These are phyloP conservation scores for Fusarium austroafricanum DNA, from an alignment of 2,329 filamentous ascomycete species.

Conservation along the genomic window DNA sequence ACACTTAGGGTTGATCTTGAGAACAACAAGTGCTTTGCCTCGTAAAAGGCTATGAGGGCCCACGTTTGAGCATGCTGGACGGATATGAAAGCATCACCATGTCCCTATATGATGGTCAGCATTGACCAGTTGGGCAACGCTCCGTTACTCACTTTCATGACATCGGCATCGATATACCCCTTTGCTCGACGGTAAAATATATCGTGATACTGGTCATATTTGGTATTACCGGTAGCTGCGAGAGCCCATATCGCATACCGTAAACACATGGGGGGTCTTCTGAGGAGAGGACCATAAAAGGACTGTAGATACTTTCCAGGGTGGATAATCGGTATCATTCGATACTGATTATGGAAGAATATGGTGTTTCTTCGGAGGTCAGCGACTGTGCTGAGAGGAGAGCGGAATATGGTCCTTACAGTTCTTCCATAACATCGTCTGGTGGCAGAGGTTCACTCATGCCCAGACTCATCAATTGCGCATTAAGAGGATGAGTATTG, in stretches of 20 bases:
- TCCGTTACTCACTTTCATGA: slow-evolving; percentile 72
- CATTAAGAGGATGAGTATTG: slow-evolving; percentile 21
- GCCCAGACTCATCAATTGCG: slow-evolving; percentile 77
- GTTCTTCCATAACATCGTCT: slow-evolving; percentile 81
- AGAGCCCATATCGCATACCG: slow-evolving; percentile 91
- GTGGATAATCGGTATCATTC: slow-evolving; percentile 81
- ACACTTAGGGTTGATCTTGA: slow-evolving; percentile 86
- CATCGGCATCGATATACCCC: slow-evolving; percentile 85
- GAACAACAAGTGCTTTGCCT: slow-evolving; percentile 88
- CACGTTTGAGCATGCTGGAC: slow-evolving; percentile 85
- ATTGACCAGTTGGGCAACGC: background rate
- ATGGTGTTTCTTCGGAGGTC: slow-evolving; percentile 67
- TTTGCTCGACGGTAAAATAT: slow-evolving; percentile 85
- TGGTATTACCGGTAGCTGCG: slow-evolving; percentile 76
- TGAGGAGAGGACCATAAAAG: slow-evolving; percentile 76
- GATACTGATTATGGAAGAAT: slow-evolving; percentile 82
- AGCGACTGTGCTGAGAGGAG: slow-evolving; percentile 1
- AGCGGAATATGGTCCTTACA: slow-evolving; percentile 66
- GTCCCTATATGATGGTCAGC: slow-evolving; percentile 60
- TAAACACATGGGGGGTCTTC: slow-evolving; percentile 83
- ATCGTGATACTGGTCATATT: slow-evolving; percentile 77
- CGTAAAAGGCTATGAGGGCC: slow-evolving; percentile 78
- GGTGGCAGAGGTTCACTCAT: slow-evolving; percentile 84
- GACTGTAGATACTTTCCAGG: slow-evolving; percentile 78
- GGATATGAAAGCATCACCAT: slow-evolving; percentile 83